Conservation (phyloP, 176 grass and related monocot genomes). For the Puya raimondii region DNA sequence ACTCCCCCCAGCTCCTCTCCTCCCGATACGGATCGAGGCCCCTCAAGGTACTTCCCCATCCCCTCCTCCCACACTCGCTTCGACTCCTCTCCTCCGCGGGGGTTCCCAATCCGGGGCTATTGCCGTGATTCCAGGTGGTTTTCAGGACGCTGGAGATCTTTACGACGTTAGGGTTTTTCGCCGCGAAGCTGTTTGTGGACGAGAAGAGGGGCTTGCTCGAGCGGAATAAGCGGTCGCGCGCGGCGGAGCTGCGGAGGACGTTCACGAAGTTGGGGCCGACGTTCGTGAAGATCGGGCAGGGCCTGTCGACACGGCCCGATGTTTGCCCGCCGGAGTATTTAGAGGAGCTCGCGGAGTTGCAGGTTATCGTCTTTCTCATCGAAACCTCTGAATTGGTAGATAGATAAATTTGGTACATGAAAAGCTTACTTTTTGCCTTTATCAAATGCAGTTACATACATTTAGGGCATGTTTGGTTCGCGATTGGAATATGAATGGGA, state of each 20-base stretch:
- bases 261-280: constrained; percentile 87
- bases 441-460: neutral
- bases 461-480: no score
- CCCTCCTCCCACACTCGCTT: neutral
- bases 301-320: constrained; percentile 78
- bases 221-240: constrained; percentile 44
- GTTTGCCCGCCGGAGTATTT: constrained; percentile 87
- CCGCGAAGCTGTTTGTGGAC: constrained; percentile 45
- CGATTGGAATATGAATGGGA: no score
- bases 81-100: neutral
- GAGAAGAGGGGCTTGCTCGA: constrained; percentile 42
- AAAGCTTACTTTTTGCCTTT: neutral
- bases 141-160: constrained; percentile 62
- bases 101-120: neutral
- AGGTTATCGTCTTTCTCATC: constrained; percentile 32
- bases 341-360: constrained; percentile 87
- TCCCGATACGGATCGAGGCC: constrained; percentile 63
- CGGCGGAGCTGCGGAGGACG: constrained; percentile 63
- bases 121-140: constrained; percentile 42
- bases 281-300: constrained; percentile 97
- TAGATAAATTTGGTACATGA: neutral
- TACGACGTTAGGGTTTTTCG: constrained; percentile 55
- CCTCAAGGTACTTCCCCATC: constrained; percentile 30
- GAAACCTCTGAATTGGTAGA: neutral
- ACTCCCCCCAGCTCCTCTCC: constrained; percentile 65